phyloP scores from a whole-genome alignment of 148 eudicot species.

The Silene latifolia region DNA sequence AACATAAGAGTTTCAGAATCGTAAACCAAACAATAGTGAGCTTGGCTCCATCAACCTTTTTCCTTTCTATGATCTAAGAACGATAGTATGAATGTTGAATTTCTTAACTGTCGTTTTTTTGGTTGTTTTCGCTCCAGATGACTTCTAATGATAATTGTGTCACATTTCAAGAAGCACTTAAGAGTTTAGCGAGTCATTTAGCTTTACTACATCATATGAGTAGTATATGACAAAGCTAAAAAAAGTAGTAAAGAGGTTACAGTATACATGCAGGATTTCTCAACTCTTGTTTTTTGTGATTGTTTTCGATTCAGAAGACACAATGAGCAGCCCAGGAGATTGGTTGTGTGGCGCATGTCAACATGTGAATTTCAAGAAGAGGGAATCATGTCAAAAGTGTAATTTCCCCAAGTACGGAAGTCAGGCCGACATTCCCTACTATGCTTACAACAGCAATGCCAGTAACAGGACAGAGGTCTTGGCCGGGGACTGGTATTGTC shows the following conservation, averaged over 20 bases:
- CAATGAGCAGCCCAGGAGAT: slow-evolving; percentile 72
- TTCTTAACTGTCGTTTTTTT: too few species aligned
- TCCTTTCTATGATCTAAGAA: too few species aligned
- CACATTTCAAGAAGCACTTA: too few species aligned
- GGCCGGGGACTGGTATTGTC: slow-evolving; percentile 92
- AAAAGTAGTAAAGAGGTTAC: neutral
- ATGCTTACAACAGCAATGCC: slow-evolving; percentile 19
- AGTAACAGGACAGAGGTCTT: slow-evolving; percentile 57
- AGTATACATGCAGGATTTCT: neutral
- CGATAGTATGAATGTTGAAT: too few species aligned
- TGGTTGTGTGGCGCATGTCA: slow-evolving; percentile 93
- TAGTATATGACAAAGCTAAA: neutral
- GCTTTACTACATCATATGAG: too few species aligned
- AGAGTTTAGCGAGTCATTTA: too few species aligned
- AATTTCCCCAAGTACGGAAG: slow-evolving; percentile 60
- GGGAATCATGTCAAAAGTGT: slow-evolving; percentile 79
- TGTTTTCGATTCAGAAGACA: slow-evolving; percentile 9
- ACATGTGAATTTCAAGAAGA: slow-evolving; percentile 79
- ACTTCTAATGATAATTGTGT: too few species aligned
- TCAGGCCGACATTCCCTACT: slow-evolving; percentile 44
- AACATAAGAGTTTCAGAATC: too few species aligned
- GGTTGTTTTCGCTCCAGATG: too few species aligned
- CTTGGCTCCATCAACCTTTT: too few species aligned
- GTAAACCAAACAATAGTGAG: too few species aligned
- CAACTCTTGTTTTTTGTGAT: neutral